These are phyloP conservation scores for Fomitopsis betulina DNA, from an alignment of 1,284 basidiomycete species.

Conservation along the genomic window DNA sequence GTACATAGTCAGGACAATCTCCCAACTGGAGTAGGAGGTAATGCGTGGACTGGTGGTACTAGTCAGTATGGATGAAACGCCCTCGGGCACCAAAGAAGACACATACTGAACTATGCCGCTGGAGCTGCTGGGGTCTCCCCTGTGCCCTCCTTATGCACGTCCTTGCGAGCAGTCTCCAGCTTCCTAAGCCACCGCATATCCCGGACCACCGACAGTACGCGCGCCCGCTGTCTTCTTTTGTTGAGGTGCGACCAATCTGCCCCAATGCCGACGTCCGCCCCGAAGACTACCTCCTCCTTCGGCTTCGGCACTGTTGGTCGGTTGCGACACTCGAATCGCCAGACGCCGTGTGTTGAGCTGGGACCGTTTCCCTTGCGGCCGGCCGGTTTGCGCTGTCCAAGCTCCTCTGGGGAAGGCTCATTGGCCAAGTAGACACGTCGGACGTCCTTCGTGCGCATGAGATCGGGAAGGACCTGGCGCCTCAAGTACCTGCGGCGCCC, in stretches of 20 bases:
- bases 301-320: conserved; percentile 9
- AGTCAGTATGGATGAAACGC: too few species aligned
- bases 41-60: too few species aligned
- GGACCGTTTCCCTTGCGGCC: conserved; percentile 18
- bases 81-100: too few species aligned
- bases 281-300: conserved; percentile 25
- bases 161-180: conserved; percentile 19
- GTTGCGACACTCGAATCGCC: conserved; percentile 34
- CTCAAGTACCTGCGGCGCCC: conserved; percentile 49
- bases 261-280: conserved; percentile 44
- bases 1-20: too few species aligned
- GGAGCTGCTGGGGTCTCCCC: background rate
- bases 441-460: conserved; percentile 36
- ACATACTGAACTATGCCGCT: background rate
- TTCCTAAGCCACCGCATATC: conserved; percentile 30
- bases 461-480: conserved; percentile 41
- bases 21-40: too few species aligned
- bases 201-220: conserved; percentile 26
- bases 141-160: conserved; percentile 5
- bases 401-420: conserved; percentile 25
- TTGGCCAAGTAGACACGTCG: conserved; percentile 38
- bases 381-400: conserved; percentile 25
- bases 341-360: conserved; percentile 25
- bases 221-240: conserved; percentile 41
- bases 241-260: conserved; percentile 55